Conservation (phyloP, 2,329 filamentous ascomycete species). For the Alternaria arborescens region DNA sequence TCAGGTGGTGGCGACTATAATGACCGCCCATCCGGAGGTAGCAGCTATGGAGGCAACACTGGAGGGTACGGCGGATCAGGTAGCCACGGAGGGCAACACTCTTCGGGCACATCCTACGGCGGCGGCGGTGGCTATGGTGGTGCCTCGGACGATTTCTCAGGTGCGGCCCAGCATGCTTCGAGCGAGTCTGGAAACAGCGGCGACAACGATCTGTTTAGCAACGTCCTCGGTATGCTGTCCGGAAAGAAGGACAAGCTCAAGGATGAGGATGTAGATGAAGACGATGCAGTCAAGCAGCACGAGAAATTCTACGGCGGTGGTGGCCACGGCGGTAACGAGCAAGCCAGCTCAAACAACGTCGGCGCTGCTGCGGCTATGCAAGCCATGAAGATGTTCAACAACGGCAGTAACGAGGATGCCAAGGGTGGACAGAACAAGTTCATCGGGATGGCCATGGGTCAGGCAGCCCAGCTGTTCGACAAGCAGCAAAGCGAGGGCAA, state of each 20-base stretch:
- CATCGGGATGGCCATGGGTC: constrained; percentile 84
- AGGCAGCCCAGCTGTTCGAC: constrained; percentile 81
- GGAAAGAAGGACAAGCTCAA: constrained; percentile 62
- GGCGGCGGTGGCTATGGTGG: constrained; percentile 46
- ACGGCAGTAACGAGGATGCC: constrained; percentile 55
- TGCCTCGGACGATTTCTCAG: constrained; percentile 61
- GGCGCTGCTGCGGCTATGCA: constrained; percentile 78
- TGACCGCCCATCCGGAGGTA: constrained; percentile 32
- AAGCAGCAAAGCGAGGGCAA: constrained; percentile 65
- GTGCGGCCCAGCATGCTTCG: constrained; percentile 64
- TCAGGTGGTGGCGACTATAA: constrained; percentile 18
- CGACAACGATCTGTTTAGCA: constrained; percentile 63
- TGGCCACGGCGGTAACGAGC: constrained; percentile 54
- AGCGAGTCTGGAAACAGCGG: constrained; percentile 62
- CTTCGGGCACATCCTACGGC: constrained; percentile 55
- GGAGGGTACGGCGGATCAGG: constrained; percentile 34
- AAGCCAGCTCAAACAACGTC: constrained; percentile 54
- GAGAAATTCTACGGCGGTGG: constrained; percentile 73
- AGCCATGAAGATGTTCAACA: constrained; percentile 80
- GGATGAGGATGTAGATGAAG: constrained; percentile 66
- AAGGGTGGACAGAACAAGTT: constrained; percentile 75
- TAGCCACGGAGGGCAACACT: constrained; percentile 42
- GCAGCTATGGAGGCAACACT: constrained; percentile 21
- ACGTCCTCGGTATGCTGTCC: constrained; percentile 63
- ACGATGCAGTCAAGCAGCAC: constrained; percentile 76